Conservation (phyloP, 2,329 filamentous ascomycete species). For the Curvularia eragrostidis region DNA sequence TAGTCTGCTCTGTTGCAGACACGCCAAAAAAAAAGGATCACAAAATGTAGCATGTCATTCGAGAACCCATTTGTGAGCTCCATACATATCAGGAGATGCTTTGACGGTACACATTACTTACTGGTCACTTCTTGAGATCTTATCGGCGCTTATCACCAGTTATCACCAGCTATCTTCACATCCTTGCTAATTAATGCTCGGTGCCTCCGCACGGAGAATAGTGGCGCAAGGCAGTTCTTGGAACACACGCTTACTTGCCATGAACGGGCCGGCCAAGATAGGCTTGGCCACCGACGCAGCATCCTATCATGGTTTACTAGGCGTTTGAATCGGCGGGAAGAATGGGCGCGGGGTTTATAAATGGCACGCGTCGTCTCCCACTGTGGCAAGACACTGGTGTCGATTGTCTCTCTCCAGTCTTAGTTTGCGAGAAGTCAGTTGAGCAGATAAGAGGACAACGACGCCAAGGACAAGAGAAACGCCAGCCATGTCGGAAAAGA, state of each 20-base stretch:
- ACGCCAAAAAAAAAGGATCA: neutral
- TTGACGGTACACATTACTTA: slow-evolving; percentile 6
- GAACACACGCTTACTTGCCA: slow-evolving; percentile 1
- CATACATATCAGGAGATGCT: neutral
- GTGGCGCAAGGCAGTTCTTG: neutral
- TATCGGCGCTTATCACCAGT: slow-evolving; percentile 18
- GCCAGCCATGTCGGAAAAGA: slow-evolving; percentile 29
- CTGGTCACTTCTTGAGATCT: slow-evolving; percentile 11
- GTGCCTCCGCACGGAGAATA: slow-evolving; percentile 5
- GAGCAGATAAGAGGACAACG: neutral
- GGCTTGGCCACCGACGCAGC: neutral
- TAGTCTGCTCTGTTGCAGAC: neutral
- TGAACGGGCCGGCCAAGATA: slow-evolving; percentile 10
- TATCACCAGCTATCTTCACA: neutral
- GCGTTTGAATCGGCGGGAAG: neutral
- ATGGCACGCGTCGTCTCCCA: neutral
- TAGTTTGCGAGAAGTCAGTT: neutral
- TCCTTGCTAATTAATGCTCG: slow-evolving; percentile 8
- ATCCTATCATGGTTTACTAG: slow-evolving; percentile 10
- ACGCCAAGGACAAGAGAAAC: too few species aligned
- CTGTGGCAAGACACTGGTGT: neutral
- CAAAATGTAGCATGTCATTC: neutral
- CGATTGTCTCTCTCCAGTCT: neutral
- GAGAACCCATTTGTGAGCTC: neutral
- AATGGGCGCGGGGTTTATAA: slow-evolving; percentile 3